Evolutionary conservation across 768 basidiomycete genomes (phyloP), one percentile per base, ranked within the genome.

Genomic region (Cyclocybe cylindracea): DNA sequence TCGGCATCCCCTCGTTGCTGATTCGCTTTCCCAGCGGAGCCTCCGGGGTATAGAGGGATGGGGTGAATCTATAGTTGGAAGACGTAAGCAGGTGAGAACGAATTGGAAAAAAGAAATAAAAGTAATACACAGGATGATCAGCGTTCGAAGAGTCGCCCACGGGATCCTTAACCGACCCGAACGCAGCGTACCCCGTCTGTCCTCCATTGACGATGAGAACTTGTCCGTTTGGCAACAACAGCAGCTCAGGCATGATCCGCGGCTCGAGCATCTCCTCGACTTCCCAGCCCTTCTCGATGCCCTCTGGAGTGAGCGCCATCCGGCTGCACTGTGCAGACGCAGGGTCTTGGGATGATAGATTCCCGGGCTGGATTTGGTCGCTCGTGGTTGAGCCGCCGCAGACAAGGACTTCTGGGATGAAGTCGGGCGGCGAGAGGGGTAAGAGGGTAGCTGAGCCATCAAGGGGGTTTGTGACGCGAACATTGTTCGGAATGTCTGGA

Each of bases 11-110:
- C n/a, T 70, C 67, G 56, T 76, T 76, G 67, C 74, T 78, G 68
- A 73, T 77, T 39, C 75, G 69, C 43, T 65, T 56, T 13, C 84
- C 85, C 1, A 68, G 60, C 2, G 70, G 61, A 4, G 71, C 70
- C 49, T 59, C 61, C 6, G 78, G 74, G 46, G 76, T 76, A 65
- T 83, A 85, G 45, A 83, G 54, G 5, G 74, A 70, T 9, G 81
- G 80, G 34, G 67, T 73, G 24, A 70, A 66, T 32, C 64, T 68
- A 29, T 24, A 24, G 6, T 10, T n/a, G 9, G 14, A 34, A 31
- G 29, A n/a, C 14, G 2, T 6, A 9, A 1, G 11, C 7, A 39
- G 6, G 16, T 7, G 7, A 33, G 29, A 6, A 4, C 44, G 4
- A 45, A 13, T 16, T 11, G 13, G 11, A 6, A 13, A 39, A 11